Evolutionary conservation across 768 basidiomycete species (phyloP), one percentile per base, ranked within the genome.

Genomic region (Leccinum boreale): DNA sequence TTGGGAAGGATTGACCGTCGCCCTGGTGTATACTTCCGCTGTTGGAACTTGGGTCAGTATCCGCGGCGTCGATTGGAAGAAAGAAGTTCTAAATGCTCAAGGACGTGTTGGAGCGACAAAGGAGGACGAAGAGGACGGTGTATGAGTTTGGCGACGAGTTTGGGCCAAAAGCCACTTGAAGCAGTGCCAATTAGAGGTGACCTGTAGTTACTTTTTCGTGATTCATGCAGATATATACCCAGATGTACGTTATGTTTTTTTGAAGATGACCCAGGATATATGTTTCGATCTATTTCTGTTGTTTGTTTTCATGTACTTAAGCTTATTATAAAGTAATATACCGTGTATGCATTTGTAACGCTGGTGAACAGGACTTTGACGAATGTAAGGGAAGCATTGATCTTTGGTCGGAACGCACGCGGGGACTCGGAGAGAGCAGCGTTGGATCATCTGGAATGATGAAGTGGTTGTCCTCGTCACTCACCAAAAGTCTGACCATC

Each of bases 1-100:
- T 15, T 97, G 94, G 94, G 78, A 89, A 42, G 94, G 94, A 14
- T 74, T 95, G 39, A 90, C 89, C 0, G 67, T 82, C 5, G 84
- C 89, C 1, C 75, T 92, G 23, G 73, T 89, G 17, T 92, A 51
- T 71, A 85, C 14, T 85, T 86, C 71, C 76, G 78, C 47, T 8
- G 68, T 83, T 15, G 86, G 87, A 3, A 77, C 83, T 2, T 77
- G 75, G 66, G 63, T 85, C 1, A 82, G 78, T 50, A 35, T 90
- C 15, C 67, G 73, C 2, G 52, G 68, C 21, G 82, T 88, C 4
- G 79, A 93, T 69, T 93, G 91, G 91, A 67, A 82, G 65, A 85
- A 86, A 61, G 89, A 87, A 55, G 57, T 63, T 14, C 50, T 28
- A 8, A 52, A 17, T 5, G 69, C 69, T 6, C 55, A 52, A 44